These are phyloP conservation scores for Colletotrichum sp. DNA, from an alignment of 2,329 filamentous ascomycete species.

Conservation along the genomic window DNA sequence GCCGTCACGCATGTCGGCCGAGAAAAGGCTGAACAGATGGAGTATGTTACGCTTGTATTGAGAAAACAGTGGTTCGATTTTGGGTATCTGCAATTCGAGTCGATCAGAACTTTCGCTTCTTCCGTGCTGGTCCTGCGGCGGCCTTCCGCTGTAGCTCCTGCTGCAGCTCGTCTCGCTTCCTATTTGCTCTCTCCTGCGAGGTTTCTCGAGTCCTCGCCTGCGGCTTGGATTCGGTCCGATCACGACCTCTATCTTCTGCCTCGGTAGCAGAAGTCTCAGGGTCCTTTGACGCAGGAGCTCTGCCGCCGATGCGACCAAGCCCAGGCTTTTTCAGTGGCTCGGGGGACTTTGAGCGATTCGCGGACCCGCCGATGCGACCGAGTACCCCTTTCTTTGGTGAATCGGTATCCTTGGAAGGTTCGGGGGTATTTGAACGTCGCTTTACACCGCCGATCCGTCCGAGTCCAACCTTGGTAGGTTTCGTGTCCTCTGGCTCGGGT, in stretches of 20 bases:
- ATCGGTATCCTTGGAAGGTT: constrained; percentile 26
- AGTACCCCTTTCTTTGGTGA: constrained; percentile 35
- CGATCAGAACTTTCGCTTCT: constrained; percentile 59
- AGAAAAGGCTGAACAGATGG: neutral
- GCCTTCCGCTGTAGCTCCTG: constrained; percentile 55
- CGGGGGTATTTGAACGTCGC: neutral
- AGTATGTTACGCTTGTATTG: neutral
- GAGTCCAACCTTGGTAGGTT: neutral
- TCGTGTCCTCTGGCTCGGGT: neutral
- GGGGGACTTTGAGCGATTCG: constrained; percentile 10
- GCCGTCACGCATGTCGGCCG: neutral
- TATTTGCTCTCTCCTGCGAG: constrained; percentile 51
- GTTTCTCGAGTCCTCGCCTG: constrained; percentile 43
- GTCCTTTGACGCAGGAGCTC: neutral
- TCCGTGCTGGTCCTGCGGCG: constrained; percentile 55
- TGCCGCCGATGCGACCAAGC: constrained; percentile 39
- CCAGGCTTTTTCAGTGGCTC: constrained; percentile 21
- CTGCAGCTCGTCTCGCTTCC: constrained; percentile 56
- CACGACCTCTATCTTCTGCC: neutral
- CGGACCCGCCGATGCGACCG: constrained; percentile 46
- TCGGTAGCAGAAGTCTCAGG: neutral
- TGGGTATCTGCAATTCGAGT: neutral
- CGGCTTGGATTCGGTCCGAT: constrained; percentile 24
- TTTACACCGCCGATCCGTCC: neutral
- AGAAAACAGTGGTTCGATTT: neutral